Percentiles rank a stretch among this genome's conserved stretches.
These are phyloP conservation scores for Xylaria telfairii DNA, from an alignment of 495 filamentous ascomycete species.

Conservation along the genomic window DNA sequence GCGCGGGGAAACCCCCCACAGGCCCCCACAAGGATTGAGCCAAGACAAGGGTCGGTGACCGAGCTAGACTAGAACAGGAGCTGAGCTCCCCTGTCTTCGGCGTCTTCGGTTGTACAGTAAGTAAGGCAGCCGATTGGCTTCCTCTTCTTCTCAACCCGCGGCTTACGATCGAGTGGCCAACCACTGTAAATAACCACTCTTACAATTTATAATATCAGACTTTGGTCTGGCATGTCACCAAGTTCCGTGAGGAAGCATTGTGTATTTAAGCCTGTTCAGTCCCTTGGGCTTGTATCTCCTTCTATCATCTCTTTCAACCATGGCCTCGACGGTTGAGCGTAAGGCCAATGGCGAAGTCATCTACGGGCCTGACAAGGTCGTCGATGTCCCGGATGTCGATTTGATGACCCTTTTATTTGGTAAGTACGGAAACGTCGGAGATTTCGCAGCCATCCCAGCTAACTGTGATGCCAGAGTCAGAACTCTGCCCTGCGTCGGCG, in stretches of 20 bases:
- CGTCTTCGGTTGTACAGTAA: neutral
- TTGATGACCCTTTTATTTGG: conserved; percentile 25
- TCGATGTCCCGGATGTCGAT: conserved; percentile 23
- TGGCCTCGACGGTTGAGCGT: conserved; percentile 17
- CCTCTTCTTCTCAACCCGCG: neutral
- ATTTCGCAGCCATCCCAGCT: neutral
- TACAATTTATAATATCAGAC: neutral
- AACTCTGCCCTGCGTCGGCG: conserved; percentile 1
- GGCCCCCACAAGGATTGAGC: neutral
- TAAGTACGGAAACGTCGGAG: neutral
- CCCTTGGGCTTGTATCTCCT: neutral
- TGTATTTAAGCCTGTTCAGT: neutral
- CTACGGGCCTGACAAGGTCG: neutral
- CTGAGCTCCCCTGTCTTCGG: neutral
- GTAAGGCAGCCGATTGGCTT: neutral
- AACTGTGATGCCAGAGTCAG: conserved; percentile 24
- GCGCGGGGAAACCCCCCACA: neutral
- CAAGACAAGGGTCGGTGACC: neutral
- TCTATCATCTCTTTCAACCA: neutral
- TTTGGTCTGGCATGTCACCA: neutral
- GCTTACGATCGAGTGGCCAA: neutral
- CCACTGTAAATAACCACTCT: neutral
- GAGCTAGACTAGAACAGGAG: neutral
- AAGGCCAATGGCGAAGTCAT: conserved; percentile 21
- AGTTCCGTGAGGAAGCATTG: neutral